Percentiles rank a stretch among this genome's conserved stretches.
These are phyloP conservation scores for Aegle marmelos DNA, from an alignment of 345 rosid genomes.

Conservation along the genomic window DNA sequence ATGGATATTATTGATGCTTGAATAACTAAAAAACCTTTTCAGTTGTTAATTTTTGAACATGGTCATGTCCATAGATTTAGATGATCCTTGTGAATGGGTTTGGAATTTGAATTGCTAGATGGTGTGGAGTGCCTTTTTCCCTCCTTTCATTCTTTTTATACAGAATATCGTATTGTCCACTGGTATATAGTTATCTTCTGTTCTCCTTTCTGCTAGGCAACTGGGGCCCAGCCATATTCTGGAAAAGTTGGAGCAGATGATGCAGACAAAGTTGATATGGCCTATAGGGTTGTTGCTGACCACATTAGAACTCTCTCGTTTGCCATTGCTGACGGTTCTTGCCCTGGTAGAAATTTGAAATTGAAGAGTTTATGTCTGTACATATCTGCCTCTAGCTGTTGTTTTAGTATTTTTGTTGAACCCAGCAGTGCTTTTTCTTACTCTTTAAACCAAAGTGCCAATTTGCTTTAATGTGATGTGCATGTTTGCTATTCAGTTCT, in stretches of 20 bases:
- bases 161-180: background rate
- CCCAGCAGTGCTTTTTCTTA: background rate
- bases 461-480: background rate
- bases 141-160: background rate
- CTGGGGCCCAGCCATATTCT: constrained; percentile 82
- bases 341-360: constrained; percentile 62
- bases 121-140: background rate
- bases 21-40: background rate
- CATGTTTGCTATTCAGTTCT: background rate
- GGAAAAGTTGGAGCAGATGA: constrained; percentile 93
- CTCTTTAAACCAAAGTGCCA: background rate
- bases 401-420: background rate
- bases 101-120: background rate
- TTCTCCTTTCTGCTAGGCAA: constrained; percentile 41
- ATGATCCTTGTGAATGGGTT: background rate
- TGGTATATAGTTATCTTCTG: background rate
- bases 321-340: constrained; percentile 98
- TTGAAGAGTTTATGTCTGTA: background rate
- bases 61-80: background rate
- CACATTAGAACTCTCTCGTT: constrained; percentile 91
- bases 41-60: background rate
- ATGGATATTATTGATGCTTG: background rate
- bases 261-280: constrained; percentile 82
- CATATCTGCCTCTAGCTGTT: background rate
- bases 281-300: constrained; percentile 96